Percentiles rank a stretch among this genome's conserved stretches.
These are phyloP conservation scores for Coemansia sp. DNA, from an alignment of 192 early-diverging fungal genomes.

Conservation along the genomic window DNA sequence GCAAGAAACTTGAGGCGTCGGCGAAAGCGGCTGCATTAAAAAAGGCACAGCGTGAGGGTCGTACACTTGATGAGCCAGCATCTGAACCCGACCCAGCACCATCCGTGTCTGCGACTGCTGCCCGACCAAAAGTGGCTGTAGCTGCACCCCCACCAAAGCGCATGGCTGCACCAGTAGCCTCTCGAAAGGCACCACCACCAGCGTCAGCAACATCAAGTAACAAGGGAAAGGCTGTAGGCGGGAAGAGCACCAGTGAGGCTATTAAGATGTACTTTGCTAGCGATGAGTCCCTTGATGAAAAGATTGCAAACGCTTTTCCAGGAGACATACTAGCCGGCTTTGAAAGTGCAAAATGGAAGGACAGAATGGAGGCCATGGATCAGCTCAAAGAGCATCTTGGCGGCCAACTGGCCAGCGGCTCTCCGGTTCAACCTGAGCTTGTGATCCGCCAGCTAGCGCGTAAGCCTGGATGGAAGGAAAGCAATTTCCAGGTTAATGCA, in stretches of 20 bases:
- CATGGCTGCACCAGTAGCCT: constrained; percentile 39
- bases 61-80: constrained; percentile 15
- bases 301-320: constrained; percentile 63
- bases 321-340: constrained; percentile 64
- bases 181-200: constrained; percentile 28
- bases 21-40: constrained; percentile 51
- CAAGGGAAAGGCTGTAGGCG: constrained; percentile 21
- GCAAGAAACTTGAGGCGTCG: constrained; percentile 56
- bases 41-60: constrained; percentile 53
- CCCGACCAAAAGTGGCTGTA: constrained; percentile 15
- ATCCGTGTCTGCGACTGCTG: constrained; percentile 12
- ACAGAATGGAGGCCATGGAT: constrained; percentile 83
- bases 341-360: constrained; percentile 81
- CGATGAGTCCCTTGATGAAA: constrained; percentile 62
- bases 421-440: constrained; percentile 74
- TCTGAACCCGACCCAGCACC: constrained; percentile 10
- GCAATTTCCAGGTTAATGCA: constrained; percentile 90
- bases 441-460: constrained; percentile 75
- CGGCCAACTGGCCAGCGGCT: constrained; percentile 40
- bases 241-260: constrained; percentile 56
- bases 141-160: constrained; percentile 24
- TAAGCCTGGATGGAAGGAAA: constrained; percentile 96
- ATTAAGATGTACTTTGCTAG: constrained; percentile 73
- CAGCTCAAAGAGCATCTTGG: constrained; percentile 69
- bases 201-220: constrained; percentile 39